A percentile compares a stretch with the other conserved stretches of the same genome.
Evolutionary conservation across 2,329 filamentous ascomycete genomes (phyloP).

Genomic region (Metarhizium guizhouense): DNA sequence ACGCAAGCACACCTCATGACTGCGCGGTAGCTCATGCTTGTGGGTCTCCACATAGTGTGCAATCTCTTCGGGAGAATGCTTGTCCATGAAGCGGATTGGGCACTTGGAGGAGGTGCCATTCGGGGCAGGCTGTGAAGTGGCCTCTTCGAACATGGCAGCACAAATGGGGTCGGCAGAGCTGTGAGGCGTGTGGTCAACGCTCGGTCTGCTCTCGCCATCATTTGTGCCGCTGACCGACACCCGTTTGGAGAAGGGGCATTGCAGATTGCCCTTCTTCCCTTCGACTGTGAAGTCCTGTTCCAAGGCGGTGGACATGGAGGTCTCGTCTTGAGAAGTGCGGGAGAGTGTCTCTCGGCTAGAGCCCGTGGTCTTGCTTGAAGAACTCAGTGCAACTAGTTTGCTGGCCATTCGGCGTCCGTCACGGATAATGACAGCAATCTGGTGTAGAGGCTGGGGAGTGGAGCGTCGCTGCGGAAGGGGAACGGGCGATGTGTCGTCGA

Average conservation of each 20-base stretch:
- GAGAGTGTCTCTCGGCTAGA: conserved; percentile 41
- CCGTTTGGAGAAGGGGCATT: conserved; percentile 65
- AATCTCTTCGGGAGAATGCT: conserved; percentile 88
- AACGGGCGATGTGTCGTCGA: conserved; percentile 40
- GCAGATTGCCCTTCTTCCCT: conserved; percentile 69
- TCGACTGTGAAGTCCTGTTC: conserved; percentile 88
- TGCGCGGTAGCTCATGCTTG: conserved; percentile 89
- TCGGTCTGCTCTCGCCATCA: conserved; percentile 11
- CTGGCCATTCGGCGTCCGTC: conserved; percentile 53
- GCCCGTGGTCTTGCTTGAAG: conserved; percentile 41
- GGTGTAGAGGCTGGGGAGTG: conserved; percentile 32
- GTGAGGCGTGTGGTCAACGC: conserved; percentile 34
- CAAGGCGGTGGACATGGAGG: conserved; percentile 56
- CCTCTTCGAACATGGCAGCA: conserved; percentile 54
- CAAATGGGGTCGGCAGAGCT: conserved; percentile 52
- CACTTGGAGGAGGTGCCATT: conserved; percentile 56
- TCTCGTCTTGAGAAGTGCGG: conserved; percentile 35
- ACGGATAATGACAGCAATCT: conserved; percentile 54
- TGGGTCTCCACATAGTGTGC: conserved; percentile 90
- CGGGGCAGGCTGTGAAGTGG: conserved; percentile 40
- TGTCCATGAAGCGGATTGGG: conserved; percentile 85
- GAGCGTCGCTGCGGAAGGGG: conserved; percentile 45
- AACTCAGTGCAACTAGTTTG: conserved; percentile 38
- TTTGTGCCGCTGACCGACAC: conserved; percentile 23
- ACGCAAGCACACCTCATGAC: conserved; percentile 85